Conservation (phyloP, 2,329 filamentous ascomycete species). For the Hypocreales sp. region DNA sequence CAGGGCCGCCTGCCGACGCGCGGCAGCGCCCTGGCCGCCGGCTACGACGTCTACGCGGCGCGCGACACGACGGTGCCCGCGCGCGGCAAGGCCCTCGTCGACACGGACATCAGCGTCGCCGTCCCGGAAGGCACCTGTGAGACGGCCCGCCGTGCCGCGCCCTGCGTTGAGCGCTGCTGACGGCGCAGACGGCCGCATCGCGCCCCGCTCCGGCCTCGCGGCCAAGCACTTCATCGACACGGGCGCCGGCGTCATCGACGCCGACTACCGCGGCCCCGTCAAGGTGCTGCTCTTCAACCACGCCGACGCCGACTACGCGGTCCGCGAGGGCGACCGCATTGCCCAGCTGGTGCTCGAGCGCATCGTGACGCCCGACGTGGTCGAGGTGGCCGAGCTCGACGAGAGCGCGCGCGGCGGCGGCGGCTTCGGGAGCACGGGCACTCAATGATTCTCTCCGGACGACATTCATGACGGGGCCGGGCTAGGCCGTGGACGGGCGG, state of each 20-base stretch:
- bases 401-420: conserved; percentile 83
- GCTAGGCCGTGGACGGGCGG: no score
- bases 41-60: conserved; percentile 83
- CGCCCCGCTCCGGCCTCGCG: conserved; percentile 80
- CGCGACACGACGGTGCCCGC: conserved; percentile 62
- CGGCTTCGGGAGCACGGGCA: conserved; percentile 80
- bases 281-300: conserved; percentile 95
- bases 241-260: conserved; percentile 92
- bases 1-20: conserved; percentile 73
- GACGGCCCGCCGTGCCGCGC: conserved; percentile 14
- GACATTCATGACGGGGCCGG: no score
- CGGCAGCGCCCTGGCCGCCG: conserved; percentile 77
- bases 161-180: background rate
- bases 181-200: conserved; percentile 63
- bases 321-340: conserved; percentile 78
- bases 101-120: conserved; percentile 83
- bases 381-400: conserved; percentile 78
- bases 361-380: conserved; percentile 83
- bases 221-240: conserved; percentile 93
- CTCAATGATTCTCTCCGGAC: conserved; percentile 5
- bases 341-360: conserved; percentile 90
- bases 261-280: conserved; percentile 87
- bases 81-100: conserved; percentile 70
- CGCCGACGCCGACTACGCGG: conserved; percentile 61
- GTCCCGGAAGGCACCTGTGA: conserved; percentile 81